Evolutionary conservation across 2,329 filamentous ascomycete genomes (phyloP).

Genomic region (Blumeriella jaapii): DNA sequence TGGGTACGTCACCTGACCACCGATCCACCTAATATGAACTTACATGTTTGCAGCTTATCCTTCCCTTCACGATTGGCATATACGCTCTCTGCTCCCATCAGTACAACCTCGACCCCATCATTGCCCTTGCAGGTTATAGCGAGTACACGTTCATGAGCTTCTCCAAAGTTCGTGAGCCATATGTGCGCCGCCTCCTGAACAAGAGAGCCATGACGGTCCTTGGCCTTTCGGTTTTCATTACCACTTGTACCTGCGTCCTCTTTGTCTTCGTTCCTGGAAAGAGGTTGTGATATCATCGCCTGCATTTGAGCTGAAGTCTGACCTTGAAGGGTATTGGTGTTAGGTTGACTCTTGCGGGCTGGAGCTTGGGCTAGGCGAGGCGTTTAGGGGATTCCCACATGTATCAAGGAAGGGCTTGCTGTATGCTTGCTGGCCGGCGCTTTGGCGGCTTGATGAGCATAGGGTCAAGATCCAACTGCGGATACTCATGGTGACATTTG

Average conservation of each 20-base stretch:
- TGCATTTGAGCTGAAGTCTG: background rate
- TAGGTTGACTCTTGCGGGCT: too few relatives aligned
- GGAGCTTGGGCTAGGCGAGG: conserved; percentile 3
- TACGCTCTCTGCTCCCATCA: conserved; percentile 88
- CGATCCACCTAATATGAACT: background rate
- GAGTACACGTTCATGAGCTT: conserved; percentile 96
- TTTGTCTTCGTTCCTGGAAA: conserved; percentile 95
- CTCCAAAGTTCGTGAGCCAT: conserved; percentile 77
- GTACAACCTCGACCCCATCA: conserved; percentile 85
- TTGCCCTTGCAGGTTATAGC: conserved; percentile 80
- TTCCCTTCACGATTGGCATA: conserved; percentile 84
- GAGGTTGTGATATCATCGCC: conserved; percentile 41
- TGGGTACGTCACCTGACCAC: conserved; percentile 53
- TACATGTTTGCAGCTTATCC: conserved; percentile 45
- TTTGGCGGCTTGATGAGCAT: conserved; percentile 1
- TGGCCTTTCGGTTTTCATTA: conserved; percentile 60
- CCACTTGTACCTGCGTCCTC: conserved; percentile 71
- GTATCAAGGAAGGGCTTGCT: background rate
- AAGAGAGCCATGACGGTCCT: conserved; percentile 78
- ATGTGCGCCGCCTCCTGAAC: conserved; percentile 73
- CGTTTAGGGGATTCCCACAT: conserved; percentile 1
- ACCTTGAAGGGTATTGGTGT: too few relatives aligned
- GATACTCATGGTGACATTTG: background rate
- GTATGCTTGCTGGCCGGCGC: conserved; percentile 1
- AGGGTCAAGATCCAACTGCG: background rate